Base-by-base conservation (phyloP, 2,329 filamentous ascomycete genomes). In the Curvularia hawaiiensis region DNA sequence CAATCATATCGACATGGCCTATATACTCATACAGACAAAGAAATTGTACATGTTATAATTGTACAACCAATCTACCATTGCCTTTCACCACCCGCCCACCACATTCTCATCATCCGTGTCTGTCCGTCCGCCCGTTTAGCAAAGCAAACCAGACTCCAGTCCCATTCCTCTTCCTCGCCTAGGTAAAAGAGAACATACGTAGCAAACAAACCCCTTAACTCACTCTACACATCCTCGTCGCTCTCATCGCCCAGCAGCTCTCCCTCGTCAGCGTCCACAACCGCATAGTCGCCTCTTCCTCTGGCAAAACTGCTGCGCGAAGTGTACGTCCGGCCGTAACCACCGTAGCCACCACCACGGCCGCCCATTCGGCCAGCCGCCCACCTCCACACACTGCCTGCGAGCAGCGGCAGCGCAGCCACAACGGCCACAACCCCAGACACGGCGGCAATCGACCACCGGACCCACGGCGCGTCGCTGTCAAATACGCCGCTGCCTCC, bases 221-320 rank as follows among this genome's bases (percentile, higher is more conserved):
- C 16, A 31, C 20, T 52, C 63, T 72, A 88, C 48, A 89, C 90
- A 60, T 97, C 94, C 71, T 97, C 92, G 64, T 97, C 94, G 65
- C 92, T 92, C 58, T 96, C 93, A 65, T 97, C 93, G 66, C 95
- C 95, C 35, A 99, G 79, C 65, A 99, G 80, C 80, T 98, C 94
- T 48, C 94, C 94, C 75, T 98, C 95, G 73, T 98, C 95, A 50
- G 95, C 90, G 69, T 96, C 92, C 50, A 97, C 92, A 69, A 89
- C 84, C 16, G 88, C 86, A 75, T 98, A 98, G 75, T 97, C 91
- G n/a, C 90, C 89, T 54, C 91, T 85, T 1, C 91, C 90, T 55
- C 92, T 85, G 5, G 92, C 90, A 78, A 99, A 99, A 60, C 91
- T 94, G 70, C 91, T 90, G 58, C 96, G 83, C 49, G 91, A 96